These are phyloP conservation scores for Stemphylium beticola DNA, from an alignment of 2,329 filamentous ascomycete species.

Conservation along the genomic window DNA sequence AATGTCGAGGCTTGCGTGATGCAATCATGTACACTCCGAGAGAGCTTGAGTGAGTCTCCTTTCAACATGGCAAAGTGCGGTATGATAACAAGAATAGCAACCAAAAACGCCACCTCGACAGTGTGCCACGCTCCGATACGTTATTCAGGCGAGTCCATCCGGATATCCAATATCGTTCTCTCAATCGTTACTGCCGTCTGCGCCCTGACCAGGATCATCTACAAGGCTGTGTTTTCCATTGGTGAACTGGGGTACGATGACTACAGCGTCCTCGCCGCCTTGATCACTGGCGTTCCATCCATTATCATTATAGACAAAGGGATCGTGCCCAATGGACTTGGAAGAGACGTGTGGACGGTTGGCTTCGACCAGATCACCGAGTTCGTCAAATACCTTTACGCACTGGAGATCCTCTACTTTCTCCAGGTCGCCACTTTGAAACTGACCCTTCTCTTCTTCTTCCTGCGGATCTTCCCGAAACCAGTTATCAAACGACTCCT, in stretches of 20 bases:
- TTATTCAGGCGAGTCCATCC: conserved; percentile 41
- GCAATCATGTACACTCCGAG: conserved; percentile 22
- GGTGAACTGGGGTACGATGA: conserved; percentile 51
- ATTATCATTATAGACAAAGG: conserved; percentile 34
- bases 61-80: neutral
- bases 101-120: conserved; percentile 52
- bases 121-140: conserved; percentile 50
- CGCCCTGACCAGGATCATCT: conserved; percentile 46
- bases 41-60: conserved; percentile 20
- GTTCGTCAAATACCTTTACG: conserved; percentile 49
- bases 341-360: conserved; percentile 61
- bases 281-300: conserved; percentile 32
- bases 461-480: conserved; percentile 40
- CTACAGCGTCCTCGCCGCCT: conserved; percentile 31
- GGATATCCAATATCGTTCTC: conserved; percentile 43
- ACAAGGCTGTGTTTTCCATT: conserved; percentile 46
- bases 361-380: conserved; percentile 50
- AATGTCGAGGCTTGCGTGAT: conserved; percentile 20
- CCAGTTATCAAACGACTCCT: conserved; percentile 18
- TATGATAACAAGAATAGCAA: conserved; percentile 33
- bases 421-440: conserved; percentile 36
- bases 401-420: conserved; percentile 44
- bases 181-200: conserved; percentile 44
- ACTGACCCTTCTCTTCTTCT: conserved; percentile 38
- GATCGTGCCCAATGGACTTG: conserved; percentile 50